Percentiles rank a stretch among this genome's conserved stretches.
These are phyloP conservation scores for Mrakia gelida DNA, from an alignment of 768 basidiomycete species.

Conservation along the genomic window DNA sequence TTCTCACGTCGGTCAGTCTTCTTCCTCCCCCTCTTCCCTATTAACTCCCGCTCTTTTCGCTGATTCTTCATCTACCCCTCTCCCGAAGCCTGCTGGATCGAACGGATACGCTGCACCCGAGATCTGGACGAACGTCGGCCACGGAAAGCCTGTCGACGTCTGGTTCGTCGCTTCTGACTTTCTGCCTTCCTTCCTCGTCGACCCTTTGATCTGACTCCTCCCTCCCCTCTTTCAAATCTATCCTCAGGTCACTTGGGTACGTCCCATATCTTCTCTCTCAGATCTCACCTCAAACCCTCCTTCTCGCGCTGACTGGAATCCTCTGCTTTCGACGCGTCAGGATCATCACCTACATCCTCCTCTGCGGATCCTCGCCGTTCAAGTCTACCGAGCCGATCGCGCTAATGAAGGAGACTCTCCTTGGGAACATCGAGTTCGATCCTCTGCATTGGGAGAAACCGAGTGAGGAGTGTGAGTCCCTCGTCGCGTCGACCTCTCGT, in stretches of 20 bases:
- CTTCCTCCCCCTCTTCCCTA: neutral
- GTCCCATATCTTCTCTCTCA: neutral
- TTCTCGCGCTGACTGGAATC: neutral
- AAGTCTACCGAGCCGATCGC: constrained; percentile 71
- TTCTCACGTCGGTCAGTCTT: constrained; percentile 45
- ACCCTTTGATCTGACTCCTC: neutral
- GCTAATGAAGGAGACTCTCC: constrained; percentile 76
- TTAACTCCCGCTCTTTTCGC: neutral
- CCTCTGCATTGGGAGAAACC: constrained; percentile 85
- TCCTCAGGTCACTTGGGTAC: constrained; percentile 3
- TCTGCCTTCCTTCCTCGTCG: constrained; percentile 8
- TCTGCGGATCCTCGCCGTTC: constrained; percentile 95
- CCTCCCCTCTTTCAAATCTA: neutral
- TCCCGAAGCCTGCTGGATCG: constrained; percentile 21
- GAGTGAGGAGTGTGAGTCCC: neutral
- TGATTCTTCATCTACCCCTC: neutral
- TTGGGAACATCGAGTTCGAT: constrained; percentile 82
- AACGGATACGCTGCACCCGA: constrained; percentile 70
- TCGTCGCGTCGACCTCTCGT: no score
- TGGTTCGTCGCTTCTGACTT: constrained; percentile 91
- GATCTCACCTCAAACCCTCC: no score
- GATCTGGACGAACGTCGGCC: constrained; percentile 69
- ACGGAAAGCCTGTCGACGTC: constrained; percentile 87
- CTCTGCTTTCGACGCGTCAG: no score
- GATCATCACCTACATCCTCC: constrained; percentile 87